Base-by-base conservation (phyloP, 371 early-diverging fungal genomes). In the Gilbertella persicaria region DNA sequence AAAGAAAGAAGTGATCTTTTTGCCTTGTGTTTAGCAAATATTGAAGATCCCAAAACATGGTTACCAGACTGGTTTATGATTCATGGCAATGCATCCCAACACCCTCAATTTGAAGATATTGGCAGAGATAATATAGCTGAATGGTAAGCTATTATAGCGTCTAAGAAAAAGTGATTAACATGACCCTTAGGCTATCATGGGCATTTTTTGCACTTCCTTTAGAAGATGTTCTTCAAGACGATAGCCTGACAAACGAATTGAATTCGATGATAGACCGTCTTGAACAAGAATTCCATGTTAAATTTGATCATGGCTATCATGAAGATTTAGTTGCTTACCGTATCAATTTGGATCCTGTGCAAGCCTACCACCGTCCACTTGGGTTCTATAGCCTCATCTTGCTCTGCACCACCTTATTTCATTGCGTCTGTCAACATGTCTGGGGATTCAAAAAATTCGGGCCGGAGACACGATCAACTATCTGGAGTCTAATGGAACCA, bases 331-430 rank as follows among this genome's bases (percentile, higher is more conserved):
- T 67, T 19, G 73, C 84, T 6, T 73, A 82, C 50, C 78, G 83
- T 1, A 64, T 87, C 30, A 80, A 73, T 19, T 72, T 84, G 28
- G 88, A 89, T 49, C 83, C 86, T 2, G 77, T 89, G 14, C 71
- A 80, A 30, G 88, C 89, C 17, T 73, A 78, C 45, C 83, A 82
- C 46, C 79, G 86, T n/a, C 88, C 89, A 4, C 67, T 87, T 35
- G 62, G 73, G 13, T 75, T 86, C 38, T 89, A 89, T 54, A 48
- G 68, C 13, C 53, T 76, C 44, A 67, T 74, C 50, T 42, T 57
- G 26, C 54, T 55, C 14, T 20, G 57, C 1, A 70, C 66, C 5
- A 30, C 47, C 6, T 21, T 67, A 16, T 60, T 61, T 37, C 47
- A 54, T 16, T 44, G 45, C 29, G 29, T 60, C 5, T 47, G 60